Percentiles rank a stretch among this genome's conserved stretches.
Conservation (phyloP, 1,139 yeast genomes). For the Debaryomyces subglobosus region DNA sequence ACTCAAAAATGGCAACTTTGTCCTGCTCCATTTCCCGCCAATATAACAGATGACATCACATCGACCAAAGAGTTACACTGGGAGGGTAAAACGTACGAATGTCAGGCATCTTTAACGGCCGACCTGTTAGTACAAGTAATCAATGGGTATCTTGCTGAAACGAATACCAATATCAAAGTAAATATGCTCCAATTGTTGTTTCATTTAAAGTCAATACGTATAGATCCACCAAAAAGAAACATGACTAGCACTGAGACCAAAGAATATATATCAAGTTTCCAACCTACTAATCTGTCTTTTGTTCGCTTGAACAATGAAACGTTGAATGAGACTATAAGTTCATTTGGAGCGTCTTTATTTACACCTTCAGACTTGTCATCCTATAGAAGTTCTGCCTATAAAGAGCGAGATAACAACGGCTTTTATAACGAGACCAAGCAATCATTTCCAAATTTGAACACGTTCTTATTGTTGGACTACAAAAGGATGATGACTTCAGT, state of each 20-base stretch:
- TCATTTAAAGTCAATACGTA: slow-evolving; percentile 36
- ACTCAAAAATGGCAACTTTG: slow-evolving; percentile 67
- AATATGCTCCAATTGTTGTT: slow-evolving; percentile 58
- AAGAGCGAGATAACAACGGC: background rate
- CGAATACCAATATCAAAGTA: slow-evolving; percentile 61
- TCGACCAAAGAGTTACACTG: slow-evolving; percentile 25
- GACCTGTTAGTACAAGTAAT: slow-evolving; percentile 39
- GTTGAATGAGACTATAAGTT: slow-evolving; percentile 26
- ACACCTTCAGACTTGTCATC: slow-evolving; percentile 28
- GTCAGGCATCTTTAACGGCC: slow-evolving; percentile 51
- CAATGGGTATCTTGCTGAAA: slow-evolving; percentile 38
- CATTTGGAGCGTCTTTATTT: slow-evolving; percentile 26
- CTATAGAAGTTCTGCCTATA: slow-evolving; percentile 7
- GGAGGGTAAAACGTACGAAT: slow-evolving; percentile 31
- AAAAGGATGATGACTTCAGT: slow-evolving; percentile 47
- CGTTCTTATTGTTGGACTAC: slow-evolving; percentile 45
- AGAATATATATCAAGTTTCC: background rate
- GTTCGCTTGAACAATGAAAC: slow-evolving; percentile 31
- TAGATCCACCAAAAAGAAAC: background rate
- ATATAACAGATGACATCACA: slow-evolving; percentile 23
- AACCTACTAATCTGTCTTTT: background rate
- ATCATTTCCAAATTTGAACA: slow-evolving; percentile 42
- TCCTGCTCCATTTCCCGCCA: slow-evolving; percentile 51
- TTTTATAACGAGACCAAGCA: slow-evolving; percentile 26
- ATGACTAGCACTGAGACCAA: background rate